Evolutionary conservation across 805 yeast species (phyloP), one percentile per base, ranked within the genome.

Genomic region (Yamadazyma scolyti): DNA sequence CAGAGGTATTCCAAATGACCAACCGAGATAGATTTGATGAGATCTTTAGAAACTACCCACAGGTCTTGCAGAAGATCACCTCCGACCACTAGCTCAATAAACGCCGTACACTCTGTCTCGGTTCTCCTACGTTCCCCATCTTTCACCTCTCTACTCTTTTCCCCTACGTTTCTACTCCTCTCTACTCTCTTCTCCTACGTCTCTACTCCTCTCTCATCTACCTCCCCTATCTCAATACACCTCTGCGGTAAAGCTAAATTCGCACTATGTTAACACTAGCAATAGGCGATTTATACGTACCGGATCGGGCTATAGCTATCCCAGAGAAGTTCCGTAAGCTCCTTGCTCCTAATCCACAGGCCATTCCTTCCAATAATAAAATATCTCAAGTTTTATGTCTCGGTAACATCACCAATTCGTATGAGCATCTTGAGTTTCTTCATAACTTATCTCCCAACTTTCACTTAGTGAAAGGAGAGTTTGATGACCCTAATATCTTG

Each of bases 261-360:
- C 25, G 11, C 16, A 18, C 11, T 3, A 66, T 65, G 72, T 50
- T 66, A 17, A 58, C 69, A 4, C 48, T 90, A 25, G 94, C 94
- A 2, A 76, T 90, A 41, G 95, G 96, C 7, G 97, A 90, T 52
- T 69, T 90, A 2, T 87, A 81, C 55, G 82, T 90, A 19, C 98
- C 98, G 1, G 88, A 86, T 34, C 66, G 96, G 43, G 84, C 90
- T 7, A 66, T 75, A 16, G 89, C 58, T 20, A 48, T 76, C 2
- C 82, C 82, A 6, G 25, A 46, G 2, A 68, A 82, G 69, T 88
- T 93, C 61, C 71, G 69, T 39, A 83, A 82, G 49, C 71, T 93
- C 23, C 66, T 93, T 24, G 73, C 79, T 10, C 95, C 97, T 17
- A 90, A 54, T 34, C 61, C 65, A 4, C 44, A 47, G 14, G 27